phyloP scores from a whole-genome alignment of 1,139 yeast species.

The Torulaspora globosa region DNA sequence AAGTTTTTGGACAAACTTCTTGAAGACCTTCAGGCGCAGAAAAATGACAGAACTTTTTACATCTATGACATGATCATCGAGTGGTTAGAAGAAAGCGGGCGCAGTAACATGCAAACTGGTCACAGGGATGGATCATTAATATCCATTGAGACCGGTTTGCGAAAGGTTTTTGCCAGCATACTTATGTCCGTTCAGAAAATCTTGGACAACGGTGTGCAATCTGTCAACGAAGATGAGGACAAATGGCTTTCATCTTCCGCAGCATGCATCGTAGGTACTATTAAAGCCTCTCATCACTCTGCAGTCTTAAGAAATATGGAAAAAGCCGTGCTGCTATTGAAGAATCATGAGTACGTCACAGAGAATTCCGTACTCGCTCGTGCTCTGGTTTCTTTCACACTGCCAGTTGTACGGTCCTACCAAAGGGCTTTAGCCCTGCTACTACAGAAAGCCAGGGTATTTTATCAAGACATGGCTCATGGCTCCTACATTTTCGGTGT shows the following conservation, averaged over 20 bases:
- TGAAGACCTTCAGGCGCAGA: slow-evolving; percentile 36
- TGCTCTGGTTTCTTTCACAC: slow-evolving; percentile 50
- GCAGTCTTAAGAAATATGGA: slow-evolving; percentile 37
- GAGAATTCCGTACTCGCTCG: slow-evolving; percentile 36
- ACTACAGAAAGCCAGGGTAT: slow-evolving; percentile 42
- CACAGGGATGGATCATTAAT: slow-evolving; percentile 32
- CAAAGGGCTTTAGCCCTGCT: slow-evolving; percentile 43
- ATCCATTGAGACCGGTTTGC: slow-evolving; percentile 46
- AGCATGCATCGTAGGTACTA: slow-evolving; percentile 41
- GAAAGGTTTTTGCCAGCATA: slow-evolving; percentile 56
- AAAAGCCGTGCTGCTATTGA: slow-evolving; percentile 34
- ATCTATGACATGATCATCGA: slow-evolving; percentile 49
- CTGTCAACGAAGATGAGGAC: slow-evolving; percentile 50
- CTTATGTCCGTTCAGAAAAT: slow-evolving; percentile 65
- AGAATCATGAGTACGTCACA: slow-evolving; percentile 39
- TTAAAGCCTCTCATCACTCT: slow-evolving; percentile 40
- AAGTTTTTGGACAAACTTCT: slow-evolving; percentile 24
- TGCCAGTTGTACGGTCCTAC: slow-evolving; percentile 58
- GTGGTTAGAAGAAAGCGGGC: slow-evolving; percentile 24
- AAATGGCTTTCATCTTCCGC: slow-evolving; percentile 60
- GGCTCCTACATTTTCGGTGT: slow-evolving; percentile 60
- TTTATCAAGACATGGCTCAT: slow-evolving; percentile 52
- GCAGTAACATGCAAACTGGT: background rate
- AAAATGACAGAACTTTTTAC: slow-evolving; percentile 39
- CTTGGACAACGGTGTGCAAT: slow-evolving; percentile 38